phyloP scores from a whole-genome alignment of 2,329 filamentous ascomycete genomes.

The Piedraia hortae region DNA sequence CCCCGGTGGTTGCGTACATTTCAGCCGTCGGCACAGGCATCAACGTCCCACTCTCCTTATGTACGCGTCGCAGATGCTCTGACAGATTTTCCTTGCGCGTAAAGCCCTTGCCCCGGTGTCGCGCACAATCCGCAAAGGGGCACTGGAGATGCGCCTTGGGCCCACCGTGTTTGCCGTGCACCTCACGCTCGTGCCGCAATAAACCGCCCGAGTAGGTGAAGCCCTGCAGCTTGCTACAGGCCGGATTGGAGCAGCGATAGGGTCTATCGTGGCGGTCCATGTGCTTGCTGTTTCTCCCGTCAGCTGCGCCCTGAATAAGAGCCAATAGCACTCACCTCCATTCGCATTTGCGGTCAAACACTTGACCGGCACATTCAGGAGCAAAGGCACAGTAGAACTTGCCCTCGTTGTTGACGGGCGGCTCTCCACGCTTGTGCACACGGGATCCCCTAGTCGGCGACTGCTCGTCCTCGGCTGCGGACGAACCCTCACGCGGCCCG shows the following conservation, averaged over 20 bases:
- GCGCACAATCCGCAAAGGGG: constrained; percentile 65
- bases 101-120: constrained; percentile 67
- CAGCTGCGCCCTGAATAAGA: constrained; percentile 1
- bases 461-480: constrained; percentile 1
- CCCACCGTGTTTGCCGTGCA: constrained; percentile 71
- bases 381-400: constrained; percentile 46
- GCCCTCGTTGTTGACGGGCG: constrained; percentile 37
- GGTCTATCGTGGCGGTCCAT: constrained; percentile 96
- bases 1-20: constrained; percentile 4
- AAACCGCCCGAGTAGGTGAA: constrained; percentile 90
- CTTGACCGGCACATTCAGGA: constrained; percentile 37
- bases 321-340: constrained; percentile 45
- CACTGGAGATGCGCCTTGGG: constrained; percentile 73
- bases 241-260: constrained; percentile 58
- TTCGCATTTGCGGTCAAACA: constrained; percentile 65
- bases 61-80: constrained; percentile 77
- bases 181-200: constrained; percentile 70
- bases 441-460: constrained; percentile 5
- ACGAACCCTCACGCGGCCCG: constrained; percentile 3
- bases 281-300: constrained; percentile 40
- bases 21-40: constrained; percentile 5
- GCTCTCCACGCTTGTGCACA: constrained; percentile 17
- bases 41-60: too few relatives aligned
- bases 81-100: constrained; percentile 82
- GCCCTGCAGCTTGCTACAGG: constrained; percentile 71